A percentile compares a stretch with the other conserved stretches of the same genome.
Evolutionary conservation across 768 basidiomycete species (phyloP).

Genomic region (Inosperma sp.): DNA sequence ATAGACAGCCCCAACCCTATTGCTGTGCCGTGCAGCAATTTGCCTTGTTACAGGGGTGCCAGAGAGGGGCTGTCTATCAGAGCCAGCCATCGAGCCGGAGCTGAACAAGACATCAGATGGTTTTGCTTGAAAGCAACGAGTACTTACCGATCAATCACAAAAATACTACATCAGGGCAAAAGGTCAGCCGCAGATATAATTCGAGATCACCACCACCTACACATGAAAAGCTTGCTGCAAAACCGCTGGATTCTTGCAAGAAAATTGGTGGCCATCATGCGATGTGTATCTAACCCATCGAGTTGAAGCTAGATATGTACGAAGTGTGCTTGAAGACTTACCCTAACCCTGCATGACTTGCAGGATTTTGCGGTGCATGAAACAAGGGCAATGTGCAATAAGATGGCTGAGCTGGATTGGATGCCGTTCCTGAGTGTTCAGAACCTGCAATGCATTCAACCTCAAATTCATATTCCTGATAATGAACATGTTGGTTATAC

Average conservation of each 20-base stretch:
- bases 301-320: neutral
- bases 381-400: conserved; percentile 52
- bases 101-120: neutral
- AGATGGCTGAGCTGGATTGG: conserved; percentile 42
- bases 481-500: conserved; percentile 23
- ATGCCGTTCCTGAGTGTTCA: conserved; percentile 42
- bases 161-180: neutral
- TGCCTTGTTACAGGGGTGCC: conserved; percentile 1
- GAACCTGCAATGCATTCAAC: conserved; percentile 31
- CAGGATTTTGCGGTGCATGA: conserved; percentile 32
- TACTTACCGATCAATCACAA: conserved; percentile 2
- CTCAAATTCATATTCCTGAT: neutral
- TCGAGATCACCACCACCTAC: neutral
- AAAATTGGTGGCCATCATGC: conserved; percentile 2
- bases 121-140: neutral
- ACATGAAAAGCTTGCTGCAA: conserved; percentile 7
- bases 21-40: neutral
- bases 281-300: neutral
- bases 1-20: conserved; percentile 5
- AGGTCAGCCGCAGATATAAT: neutral
- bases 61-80: neutral
- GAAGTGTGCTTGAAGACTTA: neutral
- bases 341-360: neutral
- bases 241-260: conserved; percentile 7
- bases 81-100: conserved; percentile 1